phyloP scores from a whole-genome alignment of 2,329 filamentous ascomycete species.

The Thermoascus crustaceus region DNA sequence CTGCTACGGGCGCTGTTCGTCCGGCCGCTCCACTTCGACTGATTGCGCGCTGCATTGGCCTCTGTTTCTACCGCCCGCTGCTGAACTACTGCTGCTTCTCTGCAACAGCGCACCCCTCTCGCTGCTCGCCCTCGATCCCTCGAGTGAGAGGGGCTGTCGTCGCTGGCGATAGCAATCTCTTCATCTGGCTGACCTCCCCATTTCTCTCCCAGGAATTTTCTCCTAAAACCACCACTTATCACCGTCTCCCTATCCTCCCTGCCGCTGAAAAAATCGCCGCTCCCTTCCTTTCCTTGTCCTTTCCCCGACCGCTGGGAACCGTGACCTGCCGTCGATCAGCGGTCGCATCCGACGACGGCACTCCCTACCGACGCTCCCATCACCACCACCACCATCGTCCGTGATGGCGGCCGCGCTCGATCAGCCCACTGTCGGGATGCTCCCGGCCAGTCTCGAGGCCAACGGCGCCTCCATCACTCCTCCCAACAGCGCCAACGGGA shows the following conservation, averaged over 20 bases:
- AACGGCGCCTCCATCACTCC: conserved; percentile 34
- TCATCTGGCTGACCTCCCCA: conserved; percentile 1
- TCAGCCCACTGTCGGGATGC: conserved; percentile 20
- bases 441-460: conserved; percentile 16
- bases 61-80: neutral
- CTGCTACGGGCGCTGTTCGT: neutral
- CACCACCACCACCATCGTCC: conserved; percentile 10
- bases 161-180: neutral
- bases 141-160: conserved; percentile 1
- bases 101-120: neutral
- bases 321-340: conserved; percentile 34
- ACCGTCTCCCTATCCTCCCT: conserved; percentile 1
- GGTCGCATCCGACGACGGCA: conserved; percentile 36
- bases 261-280: conserved; percentile 5
- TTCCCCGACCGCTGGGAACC: conserved; percentile 37
- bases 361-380: conserved; percentile 9
- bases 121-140: neutral
- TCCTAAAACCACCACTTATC: neutral
- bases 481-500: conserved; percentile 36
- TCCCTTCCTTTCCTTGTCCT: conserved; percentile 7
- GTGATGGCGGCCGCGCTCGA: conserved; percentile 30
- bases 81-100: neutral
- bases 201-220: neutral
- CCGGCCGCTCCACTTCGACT: neutral
- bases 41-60: conserved; percentile 1